These are phyloP conservation scores for Tylopilus intermedius DNA, from an alignment of 768 basidiomycete genomes.

Conservation along the genomic window DNA sequence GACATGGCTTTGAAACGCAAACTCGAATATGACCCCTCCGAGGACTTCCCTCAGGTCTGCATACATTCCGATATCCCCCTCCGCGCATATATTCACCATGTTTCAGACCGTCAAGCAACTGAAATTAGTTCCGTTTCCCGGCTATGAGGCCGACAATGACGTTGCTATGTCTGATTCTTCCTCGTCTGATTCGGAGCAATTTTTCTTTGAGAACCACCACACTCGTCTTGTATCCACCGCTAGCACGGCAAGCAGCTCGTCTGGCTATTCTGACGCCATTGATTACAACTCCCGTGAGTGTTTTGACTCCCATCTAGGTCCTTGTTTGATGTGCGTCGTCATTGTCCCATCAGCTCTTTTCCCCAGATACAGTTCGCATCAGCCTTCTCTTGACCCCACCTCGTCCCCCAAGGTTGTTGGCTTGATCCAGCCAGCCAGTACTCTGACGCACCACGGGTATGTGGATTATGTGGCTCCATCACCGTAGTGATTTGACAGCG, in stretches of 20 bases:
- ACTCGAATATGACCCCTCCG: slow-evolving; percentile 54
- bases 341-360: slow-evolving; percentile 34
- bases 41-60: slow-evolving; percentile 45
- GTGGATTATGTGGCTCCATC: slow-evolving; percentile 18
- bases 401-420: slow-evolving; percentile 50
- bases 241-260: slow-evolving; percentile 50
- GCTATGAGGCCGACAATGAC: slow-evolving; percentile 57
- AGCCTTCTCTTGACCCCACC: slow-evolving; percentile 48
- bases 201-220: slow-evolving; percentile 49
- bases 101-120: slow-evolving; percentile 59
- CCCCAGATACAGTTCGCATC: slow-evolving; percentile 61
- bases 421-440: slow-evolving; percentile 60
- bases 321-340: slow-evolving; percentile 1
- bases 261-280: slow-evolving; percentile 45
- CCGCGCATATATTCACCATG: slow-evolving; percentile 16
- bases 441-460: slow-evolving; percentile 71
- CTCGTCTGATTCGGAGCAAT: slow-evolving; percentile 55
- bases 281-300: slow-evolving; percentile 46
- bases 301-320: not conserved
- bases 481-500: slow-evolving; percentile 12
- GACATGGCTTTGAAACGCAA: slow-evolving; percentile 76
- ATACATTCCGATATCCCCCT: slow-evolving; percentile 14
- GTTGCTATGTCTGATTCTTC: slow-evolving; percentile 61
- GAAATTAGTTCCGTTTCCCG: slow-evolving; percentile 72
- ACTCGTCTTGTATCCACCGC: slow-evolving; percentile 61